Conservation (phyloP, 225 moss, liverwort and hornwort species). For the Neckera pumila region DNA sequence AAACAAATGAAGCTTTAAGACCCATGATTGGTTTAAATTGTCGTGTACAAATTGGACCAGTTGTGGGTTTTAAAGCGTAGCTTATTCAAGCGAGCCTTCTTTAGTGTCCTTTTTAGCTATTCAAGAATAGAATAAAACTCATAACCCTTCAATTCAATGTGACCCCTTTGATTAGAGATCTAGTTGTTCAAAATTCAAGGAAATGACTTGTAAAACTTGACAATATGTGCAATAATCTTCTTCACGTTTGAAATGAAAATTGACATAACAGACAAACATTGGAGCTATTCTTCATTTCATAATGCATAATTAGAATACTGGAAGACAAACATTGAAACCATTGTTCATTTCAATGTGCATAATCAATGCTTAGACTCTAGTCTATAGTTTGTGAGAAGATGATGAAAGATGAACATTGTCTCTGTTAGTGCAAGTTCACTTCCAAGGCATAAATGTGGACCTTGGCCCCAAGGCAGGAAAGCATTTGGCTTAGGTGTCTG, state of each 20-base stretch:
- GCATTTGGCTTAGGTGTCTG: background rate
- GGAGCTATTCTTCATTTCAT: background rate
- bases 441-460: no score
- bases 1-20: background rate
- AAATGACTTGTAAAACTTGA: background rate
- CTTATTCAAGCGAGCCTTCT: background rate
- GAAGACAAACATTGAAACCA: no score
- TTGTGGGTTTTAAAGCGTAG: background rate
- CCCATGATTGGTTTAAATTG: fast-evolving
- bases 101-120: background rate
- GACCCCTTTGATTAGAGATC: background rate
- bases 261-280: background rate
- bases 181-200: background rate
- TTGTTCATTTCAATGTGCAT: no score
- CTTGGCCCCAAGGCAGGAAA: no score
- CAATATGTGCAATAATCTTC: background rate
- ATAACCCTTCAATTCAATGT: background rate
- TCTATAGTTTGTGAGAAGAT: no score
- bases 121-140: background rate
- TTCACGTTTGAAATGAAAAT: background rate
- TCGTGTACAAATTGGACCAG: background rate
- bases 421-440: no score
- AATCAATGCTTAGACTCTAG: no score
- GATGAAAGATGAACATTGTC: no score
- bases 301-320: background rate